Evolutionary conservation across 2,329 filamentous ascomycete species (phyloP), one percentile per base, ranked within the genome.

Genomic region (Coniochaeta pulveracea): DNA sequence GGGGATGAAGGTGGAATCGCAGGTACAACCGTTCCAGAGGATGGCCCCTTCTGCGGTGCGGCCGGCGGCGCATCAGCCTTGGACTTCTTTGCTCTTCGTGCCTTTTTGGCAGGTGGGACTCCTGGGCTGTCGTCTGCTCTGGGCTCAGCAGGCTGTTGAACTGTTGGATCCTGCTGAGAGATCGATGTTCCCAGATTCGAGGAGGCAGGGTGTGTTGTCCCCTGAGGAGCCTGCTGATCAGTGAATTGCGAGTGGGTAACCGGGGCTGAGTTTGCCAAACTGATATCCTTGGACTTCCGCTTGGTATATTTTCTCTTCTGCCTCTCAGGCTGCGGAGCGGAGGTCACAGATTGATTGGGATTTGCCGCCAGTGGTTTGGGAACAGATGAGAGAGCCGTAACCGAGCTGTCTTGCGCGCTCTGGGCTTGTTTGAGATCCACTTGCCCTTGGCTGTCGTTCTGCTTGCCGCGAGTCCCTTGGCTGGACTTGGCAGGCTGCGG

Each of bases 101-200:
- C 55, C 19, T 56, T 49, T 37, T 63, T 63, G 3, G 55, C 38
- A 25, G 51, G 43, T 10, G 57, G 54, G 2, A 45, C 37, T 22
- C 43, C 37, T 10, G 43, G 37, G 10, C 36, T 19, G 37, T 40
- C 7, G 19, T 30, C 19, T 37, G 39, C 11, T 28, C 17, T 12
- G 9, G 35, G 15, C 18, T 34, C 11, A 12, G 27, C 18, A 12
- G 24, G 25, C 8, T 28, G 23, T 5, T 32, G 16, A 7, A 19
- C 23, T 27, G 22, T 21, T 14, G 15, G 4, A n/a, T 4, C 27
- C 31, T 41, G 22, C 10, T 36, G 27, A 5, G 16, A 4, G 17
- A 19, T 21, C 14, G 23, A 26, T 8, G 30, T 16, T 10, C 17
- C 17, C 17, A 19, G 10, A 12, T 24, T 31, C 14, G 12, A n/a